phyloP scores from a whole-genome alignment of 164 flowering plant species.

The Vitis rotundifolia region DNA sequence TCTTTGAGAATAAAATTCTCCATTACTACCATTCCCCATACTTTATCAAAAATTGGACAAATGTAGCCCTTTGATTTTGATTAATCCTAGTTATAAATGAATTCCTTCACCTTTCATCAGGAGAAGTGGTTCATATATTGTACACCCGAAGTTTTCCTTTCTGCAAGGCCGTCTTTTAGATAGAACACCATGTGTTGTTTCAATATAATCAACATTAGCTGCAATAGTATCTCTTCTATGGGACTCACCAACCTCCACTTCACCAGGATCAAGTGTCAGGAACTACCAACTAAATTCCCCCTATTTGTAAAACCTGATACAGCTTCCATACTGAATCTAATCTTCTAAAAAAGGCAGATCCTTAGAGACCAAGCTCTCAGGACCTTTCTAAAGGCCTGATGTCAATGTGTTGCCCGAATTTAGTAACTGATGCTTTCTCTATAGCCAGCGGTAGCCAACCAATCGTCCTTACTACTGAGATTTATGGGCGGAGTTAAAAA shows the following conservation, averaged over 20 bases:
- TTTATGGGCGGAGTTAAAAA: background rate
- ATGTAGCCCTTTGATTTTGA: no score
- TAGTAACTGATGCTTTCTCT: background rate
- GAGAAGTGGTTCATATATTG: no score
- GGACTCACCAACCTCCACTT: constrained; percentile 3
- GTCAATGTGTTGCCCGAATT: background rate
- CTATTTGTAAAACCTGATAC: background rate
- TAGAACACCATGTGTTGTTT: no score
- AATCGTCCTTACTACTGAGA: background rate
- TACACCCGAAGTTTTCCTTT: no score
- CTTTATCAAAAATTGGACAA: no score
- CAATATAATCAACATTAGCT: background rate
- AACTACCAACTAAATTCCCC: constrained; percentile 1
- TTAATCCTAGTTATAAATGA: no score
- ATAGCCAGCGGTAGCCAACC: background rate
- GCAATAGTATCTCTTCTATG: constrained; percentile 9
- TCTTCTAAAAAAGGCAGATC: constrained; percentile 7
- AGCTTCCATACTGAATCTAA: constrained; percentile 7
- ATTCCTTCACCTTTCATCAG: no score
- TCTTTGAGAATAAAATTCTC: no score
- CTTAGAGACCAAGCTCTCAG: background rate
- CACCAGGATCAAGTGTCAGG: constrained; percentile 14
- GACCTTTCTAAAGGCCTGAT: background rate
- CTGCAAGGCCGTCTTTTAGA: no score
- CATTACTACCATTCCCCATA: no score